Conservation (phyloP, 2,329 filamentous ascomycete species). For the Pseudocercospora fijiensis region DNA sequence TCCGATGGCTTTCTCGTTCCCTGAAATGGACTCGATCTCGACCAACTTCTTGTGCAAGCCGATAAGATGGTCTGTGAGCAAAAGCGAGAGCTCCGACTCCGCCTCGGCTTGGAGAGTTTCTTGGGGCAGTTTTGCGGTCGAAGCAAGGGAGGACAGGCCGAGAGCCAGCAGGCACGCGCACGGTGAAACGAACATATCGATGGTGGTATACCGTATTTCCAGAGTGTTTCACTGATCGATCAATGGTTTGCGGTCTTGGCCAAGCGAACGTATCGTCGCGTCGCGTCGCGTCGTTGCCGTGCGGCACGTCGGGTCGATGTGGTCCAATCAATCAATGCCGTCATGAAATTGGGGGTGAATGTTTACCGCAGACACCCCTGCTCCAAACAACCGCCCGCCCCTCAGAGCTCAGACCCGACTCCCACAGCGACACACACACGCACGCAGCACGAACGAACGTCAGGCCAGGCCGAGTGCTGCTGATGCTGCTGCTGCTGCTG, state of each 20-base stretch:
- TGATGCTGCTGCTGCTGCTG: no score
- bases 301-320: not conserved
- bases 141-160: not conserved
- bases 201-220: not conserved
- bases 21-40: constrained; percentile 68
- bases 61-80: constrained; percentile 55
- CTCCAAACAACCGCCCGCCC: not conserved
- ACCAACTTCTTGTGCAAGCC: constrained; percentile 74
- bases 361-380: not conserved
- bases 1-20: constrained; percentile 67
- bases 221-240: not conserved
- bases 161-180: constrained; percentile 9
- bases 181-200: constrained; percentile 9
- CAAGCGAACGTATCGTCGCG: no score
- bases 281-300: not conserved
- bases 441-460: not conserved
- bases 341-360: not conserved
- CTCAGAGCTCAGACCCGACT: not conserved
- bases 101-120: constrained; percentile 6
- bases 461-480: not conserved
- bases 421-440: not conserved
- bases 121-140: not conserved
- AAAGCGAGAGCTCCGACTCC: constrained; percentile 3
- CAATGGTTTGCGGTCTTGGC: no score
- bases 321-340: not conserved